Evolutionary conservation across 1,284 basidiomycete genomes (phyloP), one percentile per base, ranked within the genome.

Genomic region (Macrocystidia cucumis): DNA sequence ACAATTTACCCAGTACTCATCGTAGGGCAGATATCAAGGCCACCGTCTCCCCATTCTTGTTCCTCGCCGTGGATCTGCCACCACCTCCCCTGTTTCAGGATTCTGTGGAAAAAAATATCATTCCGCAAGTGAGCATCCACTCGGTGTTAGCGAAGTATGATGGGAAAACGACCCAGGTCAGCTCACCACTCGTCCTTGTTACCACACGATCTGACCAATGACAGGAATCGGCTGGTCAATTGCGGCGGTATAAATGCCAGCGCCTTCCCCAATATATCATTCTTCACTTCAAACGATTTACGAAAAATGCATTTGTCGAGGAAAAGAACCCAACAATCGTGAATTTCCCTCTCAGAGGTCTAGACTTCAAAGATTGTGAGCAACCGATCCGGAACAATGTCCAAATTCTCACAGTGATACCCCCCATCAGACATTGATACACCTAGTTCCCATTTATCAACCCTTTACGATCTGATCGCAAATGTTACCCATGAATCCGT

Each of bases 321-420:
- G 95, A 98, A 60, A 95, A 97, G 59, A 98, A 99, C 54, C 93
- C 93, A 2, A 99, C 96, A 1, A 93, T 98, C 42, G 89, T 99
- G 48, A 98, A 96, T 54, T 98, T 97, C 54, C 92, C 92, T 8
- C 71, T 97, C 29, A 77, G 89, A 39, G 92, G 92, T 1, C 72
- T 98, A 13, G 92, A 98, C 59, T 83, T 98, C 57, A 65, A 65
- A 46, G 89, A 91, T 34, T 97, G 91, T 93, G 55, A 52, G 88
- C 67, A 32, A 35, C 44, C 27, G 42, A 34, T 42, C 22, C n/a
- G n/a, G n/a, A n/a, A n/a, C n/a, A n/a, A n/a, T n/a, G n/a, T n/a
- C n/a, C n/a, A n/a, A n/a, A n/a, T 25, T 43, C 25, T 38, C 36
- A 35, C 31, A 38, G 41, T 38, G 33, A 28, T 39, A 40, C 39